A percentile compares a stretch with the other conserved stretches of the same genome.
Conservation (phyloP, 2,329 filamentous ascomycete species). For the Ophiostoma fasciatum region DNA sequence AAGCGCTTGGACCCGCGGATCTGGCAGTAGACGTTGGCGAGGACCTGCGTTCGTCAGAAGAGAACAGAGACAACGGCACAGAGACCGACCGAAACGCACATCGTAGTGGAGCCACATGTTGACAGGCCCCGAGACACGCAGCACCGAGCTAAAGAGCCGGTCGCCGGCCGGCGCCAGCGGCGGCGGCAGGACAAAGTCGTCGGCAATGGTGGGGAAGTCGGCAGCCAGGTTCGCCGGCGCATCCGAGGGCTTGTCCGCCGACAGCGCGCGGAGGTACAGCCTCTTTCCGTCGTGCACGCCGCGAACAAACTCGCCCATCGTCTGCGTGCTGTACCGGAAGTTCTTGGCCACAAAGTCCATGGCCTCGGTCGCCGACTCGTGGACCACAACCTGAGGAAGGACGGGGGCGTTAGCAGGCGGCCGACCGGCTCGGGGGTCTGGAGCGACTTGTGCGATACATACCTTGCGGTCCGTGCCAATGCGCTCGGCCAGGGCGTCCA, state of each 20-base stretch:
- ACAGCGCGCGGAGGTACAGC: conserved; percentile 68
- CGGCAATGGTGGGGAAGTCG: conserved; percentile 57
- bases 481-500: conserved; percentile 48
- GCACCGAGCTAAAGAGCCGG: conserved; percentile 61
- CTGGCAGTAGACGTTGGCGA: conserved; percentile 78
- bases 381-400: conserved; percentile 57
- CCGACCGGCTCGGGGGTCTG: too few relatives aligned
- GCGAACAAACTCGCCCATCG: conserved; percentile 52
- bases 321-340: conserved; percentile 57
- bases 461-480: conserved; percentile 46
- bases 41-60: conserved; percentile 38
- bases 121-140: conserved; percentile 66
- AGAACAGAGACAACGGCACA: neutral
- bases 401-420: too few relatives aligned
- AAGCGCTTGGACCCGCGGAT: conserved; percentile 59
- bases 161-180: conserved; percentile 42
- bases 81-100: conserved; percentile 32
- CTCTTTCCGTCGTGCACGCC: conserved; percentile 42
- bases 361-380: conserved; percentile 46
- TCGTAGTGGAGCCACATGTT: conserved; percentile 89
- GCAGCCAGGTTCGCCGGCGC: conserved; percentile 51
- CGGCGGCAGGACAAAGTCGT: conserved; percentile 55
- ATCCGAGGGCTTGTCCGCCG: conserved; percentile 50
- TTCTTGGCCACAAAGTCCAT: conserved; percentile 81
- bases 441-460: too few relatives aligned